Percentiles rank a stretch among this genome's conserved stretches.
Evolutionary conservation across 805 yeast genomes (phyloP).

Genomic region (Clavispora asparagi): DNA sequence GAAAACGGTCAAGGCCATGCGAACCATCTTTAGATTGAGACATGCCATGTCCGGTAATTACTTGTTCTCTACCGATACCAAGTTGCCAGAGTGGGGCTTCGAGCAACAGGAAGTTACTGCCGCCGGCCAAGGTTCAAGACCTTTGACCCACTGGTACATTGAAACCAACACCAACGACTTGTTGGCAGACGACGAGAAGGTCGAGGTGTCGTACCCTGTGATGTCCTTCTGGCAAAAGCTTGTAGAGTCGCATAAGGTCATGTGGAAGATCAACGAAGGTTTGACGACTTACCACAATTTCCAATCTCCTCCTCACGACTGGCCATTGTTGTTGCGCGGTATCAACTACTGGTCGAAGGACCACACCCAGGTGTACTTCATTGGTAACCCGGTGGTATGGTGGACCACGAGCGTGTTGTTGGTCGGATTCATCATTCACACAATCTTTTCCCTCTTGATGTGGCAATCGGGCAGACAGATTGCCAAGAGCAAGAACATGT

Average conservation of each 20-base stretch:
- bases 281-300: conserved; percentile 64
- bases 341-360: conserved; percentile 73
- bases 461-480: conserved; percentile 55
- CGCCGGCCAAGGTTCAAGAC: conserved; percentile 62
- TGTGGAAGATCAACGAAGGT: conserved; percentile 76
- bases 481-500: conserved; percentile 47
- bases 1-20: conserved; percentile 55
- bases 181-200: conserved; percentile 22
- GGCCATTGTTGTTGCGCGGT: conserved; percentile 77
- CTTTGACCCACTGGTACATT: conserved; percentile 64
- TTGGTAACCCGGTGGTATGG: conserved; percentile 81
- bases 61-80: conserved; percentile 68
- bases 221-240: conserved; percentile 56
- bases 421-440: conserved; percentile 44
- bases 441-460: conserved; percentile 43
- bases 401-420: conserved; percentile 60
- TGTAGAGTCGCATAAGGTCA: conserved; percentile 58
- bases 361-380: conserved; percentile 57
- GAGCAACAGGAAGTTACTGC: conserved; percentile 83
- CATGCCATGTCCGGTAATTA: conserved; percentile 80
- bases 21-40: conserved; percentile 65
- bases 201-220: conserved; percentile 42
- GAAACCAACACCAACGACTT: conserved; percentile 61
- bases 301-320: conserved; percentile 65
- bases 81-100: conserved; percentile 79